These are phyloP conservation scores for Globisporangium canariense DNA, from an alignment of 352 stramenopile genomes.

Conservation along the genomic window DNA sequence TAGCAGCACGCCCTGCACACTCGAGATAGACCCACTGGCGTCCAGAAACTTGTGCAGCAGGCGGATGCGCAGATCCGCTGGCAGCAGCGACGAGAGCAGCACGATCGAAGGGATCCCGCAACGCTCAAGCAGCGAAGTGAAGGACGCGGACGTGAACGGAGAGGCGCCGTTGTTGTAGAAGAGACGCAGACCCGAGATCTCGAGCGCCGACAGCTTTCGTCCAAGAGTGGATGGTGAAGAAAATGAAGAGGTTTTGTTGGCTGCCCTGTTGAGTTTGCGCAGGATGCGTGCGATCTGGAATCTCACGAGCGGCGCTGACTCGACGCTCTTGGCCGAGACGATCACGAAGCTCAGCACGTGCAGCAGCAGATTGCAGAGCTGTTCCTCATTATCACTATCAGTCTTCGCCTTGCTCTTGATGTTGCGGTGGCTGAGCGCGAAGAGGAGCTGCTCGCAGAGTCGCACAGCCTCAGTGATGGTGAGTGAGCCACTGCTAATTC, in stretches of 20 bases:
- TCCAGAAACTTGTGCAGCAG: conserved; percentile 14
- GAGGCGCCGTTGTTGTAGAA: conserved; percentile 1
- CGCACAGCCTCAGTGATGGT: conserved; percentile 22
- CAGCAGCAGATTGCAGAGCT: conserved; percentile 36
- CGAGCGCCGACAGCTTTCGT: conserved; percentile 32
- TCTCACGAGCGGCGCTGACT: not conserved
- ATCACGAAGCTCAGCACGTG: conserved; percentile 34
- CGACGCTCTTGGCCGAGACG: conserved; percentile 8
- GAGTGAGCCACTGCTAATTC: conserved; percentile 14
- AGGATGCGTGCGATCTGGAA: conserved; percentile 30
- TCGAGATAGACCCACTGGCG: not conserved
- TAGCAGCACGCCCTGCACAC: conserved; percentile 30
- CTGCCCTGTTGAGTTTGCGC: conserved; percentile 30
- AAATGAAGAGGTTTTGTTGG: not conserved
- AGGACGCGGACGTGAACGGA: not conserved
- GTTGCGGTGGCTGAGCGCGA: conserved; percentile 27
- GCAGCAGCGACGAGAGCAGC: conserved; percentile 15
- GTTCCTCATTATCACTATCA: conserved; percentile 1
- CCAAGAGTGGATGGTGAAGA: conserved; percentile 5
- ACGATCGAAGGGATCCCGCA: conserved; percentile 12
- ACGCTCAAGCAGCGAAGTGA: conserved; percentile 10
- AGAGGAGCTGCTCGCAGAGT: conserved; percentile 52
- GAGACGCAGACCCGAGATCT: conserved; percentile 18
- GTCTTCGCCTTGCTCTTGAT: not conserved
- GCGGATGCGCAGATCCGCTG: conserved; percentile 12